Conservation (phyloP, 805 yeast genomes). For the Hyphopichia homilentoma region DNA sequence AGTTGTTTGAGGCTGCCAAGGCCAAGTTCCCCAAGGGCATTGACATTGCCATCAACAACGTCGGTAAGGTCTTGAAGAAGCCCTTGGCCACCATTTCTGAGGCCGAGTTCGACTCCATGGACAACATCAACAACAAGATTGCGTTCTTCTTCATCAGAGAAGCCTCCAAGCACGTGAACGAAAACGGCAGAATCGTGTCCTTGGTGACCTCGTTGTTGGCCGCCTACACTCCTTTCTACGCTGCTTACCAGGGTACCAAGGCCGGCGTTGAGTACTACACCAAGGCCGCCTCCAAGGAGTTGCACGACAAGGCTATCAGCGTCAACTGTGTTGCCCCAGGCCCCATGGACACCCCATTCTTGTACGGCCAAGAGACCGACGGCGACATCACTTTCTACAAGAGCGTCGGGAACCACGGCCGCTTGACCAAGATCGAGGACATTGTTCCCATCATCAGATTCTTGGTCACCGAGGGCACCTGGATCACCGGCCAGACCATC, state of each 20-base stretch:
- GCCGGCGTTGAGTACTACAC: slow-evolving; percentile 52
- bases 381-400: slow-evolving; percentile 54
- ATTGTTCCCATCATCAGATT: slow-evolving; percentile 62
- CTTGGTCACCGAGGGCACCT: slow-evolving; percentile 60
- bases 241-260: slow-evolving; percentile 55
- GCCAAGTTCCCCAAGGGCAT: slow-evolving; percentile 42
- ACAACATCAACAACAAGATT: slow-evolving; percentile 50
- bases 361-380: slow-evolving; percentile 56
- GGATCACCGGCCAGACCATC: slow-evolving; percentile 71
- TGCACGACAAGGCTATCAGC: slow-evolving; percentile 41
- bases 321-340: slow-evolving; percentile 62
- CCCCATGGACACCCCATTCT: slow-evolving; percentile 65
- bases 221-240: slow-evolving; percentile 55
- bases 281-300: slow-evolving; percentile 54
- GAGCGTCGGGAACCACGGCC: slow-evolving; percentile 42
- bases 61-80: slow-evolving; percentile 65
- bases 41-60: slow-evolving; percentile 65
- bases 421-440: slow-evolving; percentile 56
- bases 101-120: slow-evolving; percentile 54
- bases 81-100: slow-evolving; percentile 49
- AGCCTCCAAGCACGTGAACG: slow-evolving; percentile 48
- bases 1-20: slow-evolving; percentile 45
- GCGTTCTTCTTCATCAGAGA: slow-evolving; percentile 61
- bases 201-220: slow-evolving; percentile 63
- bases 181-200: slow-evolving; percentile 53